Base-by-base conservation (phyloP, 192 early-diverging fungal species). In the Jimgerdemannia flammicorona region DNA sequence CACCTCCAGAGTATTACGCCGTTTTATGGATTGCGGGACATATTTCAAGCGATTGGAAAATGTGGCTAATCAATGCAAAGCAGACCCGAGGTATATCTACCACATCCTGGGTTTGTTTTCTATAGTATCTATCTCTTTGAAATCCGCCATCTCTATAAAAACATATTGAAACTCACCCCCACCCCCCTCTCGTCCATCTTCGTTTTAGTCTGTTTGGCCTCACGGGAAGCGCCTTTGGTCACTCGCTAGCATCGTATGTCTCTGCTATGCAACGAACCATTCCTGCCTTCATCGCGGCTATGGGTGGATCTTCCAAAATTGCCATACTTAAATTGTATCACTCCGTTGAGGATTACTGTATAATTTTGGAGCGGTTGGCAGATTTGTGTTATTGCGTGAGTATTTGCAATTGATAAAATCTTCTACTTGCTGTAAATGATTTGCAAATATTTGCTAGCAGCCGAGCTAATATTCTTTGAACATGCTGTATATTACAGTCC, bases 151-250 rank as follows among this genome's bases (percentile, higher is more conserved):
- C 29, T 29, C 29, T 29, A 29, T 29, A 1, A 29, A 29, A 29
- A 29, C 29, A 29, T 29, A 29, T 29, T 29, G 29, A 29, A 0
- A 29, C 29, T 1, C 29, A 29, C 29, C 29, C 29, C 29, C 49
- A 59, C 49, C 8, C 49, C 14, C 8, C 14, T 59, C 14, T 59
- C 49, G 29, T 29, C 29, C 29, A 29, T 14, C 8, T 59, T 2
- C 49, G 14, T 59, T 59, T 59, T 10, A 59, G 49, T 14, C 14
- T 59, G 49, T 59, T 59, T 14, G 74, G 83, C 14, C 72, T 80
- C 64, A 71, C 76, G 43, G 73, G 81, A 0, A 74, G 81, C 7
- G 80, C 83, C 19, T 84, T 84, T 54, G 83, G 80, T 6, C 78
- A 70, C 19, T 82, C 79, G 3, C 44, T 84, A 43, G 77, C 78